These are phyloP conservation scores for Nephelium lappaceum DNA, from an alignment of 345 rosid genomes.

Conservation along the genomic window DNA sequence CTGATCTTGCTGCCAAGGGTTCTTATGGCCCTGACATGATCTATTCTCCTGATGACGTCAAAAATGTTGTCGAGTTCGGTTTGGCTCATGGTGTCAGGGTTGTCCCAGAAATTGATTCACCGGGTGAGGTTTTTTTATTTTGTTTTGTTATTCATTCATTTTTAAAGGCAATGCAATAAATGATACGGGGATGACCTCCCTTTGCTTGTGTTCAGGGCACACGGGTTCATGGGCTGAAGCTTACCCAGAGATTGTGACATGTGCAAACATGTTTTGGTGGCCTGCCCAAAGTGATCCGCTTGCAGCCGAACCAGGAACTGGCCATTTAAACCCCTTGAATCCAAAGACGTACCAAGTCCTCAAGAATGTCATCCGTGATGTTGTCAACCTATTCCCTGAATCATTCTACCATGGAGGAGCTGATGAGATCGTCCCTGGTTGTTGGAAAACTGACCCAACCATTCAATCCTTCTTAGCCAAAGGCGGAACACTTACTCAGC, in stretches of 20 bases:
- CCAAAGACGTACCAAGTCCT: conserved; percentile 75
- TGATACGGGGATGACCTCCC: too few relatives aligned
- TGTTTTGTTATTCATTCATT: neutral
- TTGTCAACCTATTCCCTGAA: conserved; percentile 60
- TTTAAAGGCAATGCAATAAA: too few relatives aligned
- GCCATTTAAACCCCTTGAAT: conserved; percentile 80
- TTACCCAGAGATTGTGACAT: conserved; percentile 74
- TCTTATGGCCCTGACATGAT: conserved; percentile 65
- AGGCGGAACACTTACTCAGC: conserved; percentile 67
- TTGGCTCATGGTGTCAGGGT: conserved; percentile 81
- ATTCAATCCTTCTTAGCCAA: conserved; percentile 59
- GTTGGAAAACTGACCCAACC: conserved; percentile 73
- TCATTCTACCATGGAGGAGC: conserved; percentile 74
- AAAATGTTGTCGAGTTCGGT: conserved; percentile 58
- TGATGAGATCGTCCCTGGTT: conserved; percentile 77
- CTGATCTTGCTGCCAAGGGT: conserved; percentile 69
- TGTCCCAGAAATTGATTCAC: conserved; percentile 82
- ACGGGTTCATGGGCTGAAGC: conserved; percentile 93
- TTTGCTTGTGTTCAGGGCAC: conserved; percentile 41
- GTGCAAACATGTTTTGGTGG: conserved; percentile 93
- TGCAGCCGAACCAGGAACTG: conserved; percentile 85
- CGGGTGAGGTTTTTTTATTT: conserved; percentile 49
- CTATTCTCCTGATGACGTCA: conserved; percentile 62
- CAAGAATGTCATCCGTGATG: conserved; percentile 58
- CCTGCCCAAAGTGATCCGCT: conserved; percentile 63